These are phyloP conservation scores for Toxoplasma gondii DNA, from an alignment of 169 alveolate genomes.

Conservation along the genomic window DNA sequence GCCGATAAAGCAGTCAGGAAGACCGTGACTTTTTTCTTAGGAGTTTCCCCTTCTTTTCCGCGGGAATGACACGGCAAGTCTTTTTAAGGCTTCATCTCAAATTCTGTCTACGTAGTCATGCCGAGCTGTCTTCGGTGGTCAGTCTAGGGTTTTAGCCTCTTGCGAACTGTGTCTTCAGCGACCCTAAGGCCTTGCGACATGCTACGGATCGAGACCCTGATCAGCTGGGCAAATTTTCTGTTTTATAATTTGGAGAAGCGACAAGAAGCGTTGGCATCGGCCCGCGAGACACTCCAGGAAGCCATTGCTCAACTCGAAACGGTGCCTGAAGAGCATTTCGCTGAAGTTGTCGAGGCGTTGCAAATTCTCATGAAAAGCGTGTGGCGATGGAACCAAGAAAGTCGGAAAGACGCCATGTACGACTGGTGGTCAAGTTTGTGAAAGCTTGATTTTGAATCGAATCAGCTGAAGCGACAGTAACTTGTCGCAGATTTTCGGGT, in stretches of 20 bases:
- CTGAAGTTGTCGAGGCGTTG: slow-evolving; percentile 13
- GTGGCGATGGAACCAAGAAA: slow-evolving; percentile 38
- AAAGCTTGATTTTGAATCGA: neutral
- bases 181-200: neutral
- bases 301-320: neutral
- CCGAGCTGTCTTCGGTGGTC: too few species aligned
- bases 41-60: too few species aligned
- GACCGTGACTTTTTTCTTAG: too few species aligned
- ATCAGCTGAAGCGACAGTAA: neutral
- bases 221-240: slow-evolving; percentile 29
- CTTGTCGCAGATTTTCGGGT: neutral
- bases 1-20: too few species aligned
- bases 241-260: slow-evolving; percentile 8
- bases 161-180: neutral
- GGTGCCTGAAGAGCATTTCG: neutral
- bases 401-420: slow-evolving; percentile 5
- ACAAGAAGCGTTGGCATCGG: neutral
- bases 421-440: slow-evolving; percentile 13
- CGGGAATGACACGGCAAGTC: too few species aligned
- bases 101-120: too few species aligned
- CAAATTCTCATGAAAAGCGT: slow-evolving; percentile 1
- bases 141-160: too few species aligned
- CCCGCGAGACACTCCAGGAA: slow-evolving; percentile 23
- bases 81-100: too few species aligned
- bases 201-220: slow-evolving; percentile 11